Percentiles rank a stretch among this genome's conserved stretches.
phyloP scores from a whole-genome alignment of 1,284 basidiomycete genomes.

The Cryptococcus floricola region DNA sequence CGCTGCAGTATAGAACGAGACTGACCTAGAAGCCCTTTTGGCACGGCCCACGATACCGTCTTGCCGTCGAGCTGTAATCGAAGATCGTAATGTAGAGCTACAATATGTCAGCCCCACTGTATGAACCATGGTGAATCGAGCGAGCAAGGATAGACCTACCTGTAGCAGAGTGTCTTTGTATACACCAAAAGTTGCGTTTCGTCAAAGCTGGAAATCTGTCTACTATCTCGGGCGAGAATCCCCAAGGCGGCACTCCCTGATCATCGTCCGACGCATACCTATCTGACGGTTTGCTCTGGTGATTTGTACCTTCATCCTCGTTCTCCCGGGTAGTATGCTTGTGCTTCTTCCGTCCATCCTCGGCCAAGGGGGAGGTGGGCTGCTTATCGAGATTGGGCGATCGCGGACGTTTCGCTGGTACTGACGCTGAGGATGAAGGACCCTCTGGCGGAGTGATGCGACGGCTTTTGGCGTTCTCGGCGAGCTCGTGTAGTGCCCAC shows the following conservation, averaged over 20 bases:
- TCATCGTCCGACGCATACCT: not conserved
- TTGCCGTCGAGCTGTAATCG: constrained; percentile 34
- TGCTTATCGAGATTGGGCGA: not conserved
- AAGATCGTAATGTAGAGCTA: constrained; percentile 42
- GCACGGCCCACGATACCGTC: constrained; percentile 38
- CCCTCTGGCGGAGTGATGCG: not conserved
- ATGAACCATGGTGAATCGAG: not conserved
- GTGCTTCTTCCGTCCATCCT: not conserved
- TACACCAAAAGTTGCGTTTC: constrained; percentile 40
- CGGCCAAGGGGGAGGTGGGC: not conserved
- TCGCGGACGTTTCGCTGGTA: not conserved
- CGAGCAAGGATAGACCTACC: constrained; percentile 16
- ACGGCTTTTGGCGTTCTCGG: not conserved
- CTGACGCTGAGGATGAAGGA: not conserved
- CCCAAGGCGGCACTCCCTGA: constrained; percentile 13
- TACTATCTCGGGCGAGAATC: constrained; percentile 24
- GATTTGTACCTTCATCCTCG: not conserved
- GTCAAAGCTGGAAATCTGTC: constrained; percentile 28
- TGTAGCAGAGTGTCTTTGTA: constrained; percentile 40
- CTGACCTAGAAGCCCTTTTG: constrained; percentile 35
- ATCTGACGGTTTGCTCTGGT: not conserved
- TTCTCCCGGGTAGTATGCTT: not conserved
- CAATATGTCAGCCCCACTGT: not conserved
- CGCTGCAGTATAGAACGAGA: not conserved
- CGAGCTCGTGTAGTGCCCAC: constrained; percentile 20